Conservation (phyloP, 257 asterid species). For the Nemophila menziesii region DNA sequence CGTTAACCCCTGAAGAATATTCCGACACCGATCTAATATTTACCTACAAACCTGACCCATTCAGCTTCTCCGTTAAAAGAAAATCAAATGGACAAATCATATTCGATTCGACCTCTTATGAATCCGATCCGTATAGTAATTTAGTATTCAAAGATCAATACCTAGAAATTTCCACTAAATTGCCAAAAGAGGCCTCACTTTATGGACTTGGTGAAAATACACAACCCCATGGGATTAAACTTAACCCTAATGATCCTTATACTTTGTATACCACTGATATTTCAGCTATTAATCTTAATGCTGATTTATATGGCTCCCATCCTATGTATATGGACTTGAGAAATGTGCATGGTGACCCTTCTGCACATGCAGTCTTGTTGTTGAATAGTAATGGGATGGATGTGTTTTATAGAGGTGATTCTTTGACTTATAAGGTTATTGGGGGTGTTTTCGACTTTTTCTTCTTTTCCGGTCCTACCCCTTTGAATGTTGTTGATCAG, state of each 20-base stretch:
- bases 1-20: constrained; percentile 21
- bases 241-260: constrained; percentile 62
- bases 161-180: constrained; percentile 66
- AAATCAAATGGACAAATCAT: constrained; percentile 74
- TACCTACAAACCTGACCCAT: constrained; percentile 56
- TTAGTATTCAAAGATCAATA: constrained; percentile 92
- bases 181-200: constrained; percentile 69
- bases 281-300: constrained; percentile 77
- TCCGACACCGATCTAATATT: constrained; percentile 51
- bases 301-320: constrained; percentile 86
- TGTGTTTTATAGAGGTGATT: constrained; percentile 64
- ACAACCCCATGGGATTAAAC: constrained; percentile 77
- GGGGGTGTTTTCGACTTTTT: constrained; percentile 93
- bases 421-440: constrained; percentile 81
- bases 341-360: constrained; percentile 42
- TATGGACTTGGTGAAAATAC: constrained; percentile 87
- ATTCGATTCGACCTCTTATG: constrained; percentile 44
- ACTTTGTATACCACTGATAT: constrained; percentile 71
- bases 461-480: constrained; percentile 84
- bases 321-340: constrained; percentile 94
- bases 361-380: constrained; percentile 70
- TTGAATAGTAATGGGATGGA: constrained; percentile 96
- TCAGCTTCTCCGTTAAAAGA: constrained; percentile 51
- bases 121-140: constrained; percentile 33
- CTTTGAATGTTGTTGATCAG: constrained; percentile 82